phyloP scores from a whole-genome alignment of 129 eudicot species.

The Mikania micrantha region DNA sequence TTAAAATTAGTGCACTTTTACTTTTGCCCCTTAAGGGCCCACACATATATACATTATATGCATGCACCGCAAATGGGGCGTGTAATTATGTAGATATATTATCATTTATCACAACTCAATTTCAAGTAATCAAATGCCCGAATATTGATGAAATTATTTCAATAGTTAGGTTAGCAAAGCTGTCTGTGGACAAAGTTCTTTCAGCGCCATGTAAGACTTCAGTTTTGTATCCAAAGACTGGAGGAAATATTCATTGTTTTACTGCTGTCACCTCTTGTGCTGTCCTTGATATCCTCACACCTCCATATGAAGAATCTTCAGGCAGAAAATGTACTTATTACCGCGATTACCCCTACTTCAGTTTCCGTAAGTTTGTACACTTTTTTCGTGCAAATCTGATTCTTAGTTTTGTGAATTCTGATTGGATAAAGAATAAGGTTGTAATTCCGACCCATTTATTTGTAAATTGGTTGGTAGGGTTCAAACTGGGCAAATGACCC shows the following conservation, averaged over 20 bases:
- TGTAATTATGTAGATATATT: not conserved
- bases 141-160: conserved; percentile 16
- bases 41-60: too few species aligned
- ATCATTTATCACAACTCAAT: not conserved
- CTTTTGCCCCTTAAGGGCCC: too few species aligned
- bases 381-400: not conserved
- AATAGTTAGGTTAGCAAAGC: conserved; percentile 84
- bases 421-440: not conserved
- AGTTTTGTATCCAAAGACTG: conserved; percentile 66
- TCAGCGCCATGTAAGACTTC: conserved; percentile 80
- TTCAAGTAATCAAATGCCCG: not conserved
- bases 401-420: conserved; percentile 5
- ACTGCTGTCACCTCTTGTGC: conserved; percentile 94
- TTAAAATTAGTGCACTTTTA: too few species aligned
- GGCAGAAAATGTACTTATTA: conserved; percentile 89
- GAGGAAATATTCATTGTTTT: conserved; percentile 91
- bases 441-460: not conserved
- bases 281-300: conserved; percentile 85
- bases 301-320: conserved; percentile 74
- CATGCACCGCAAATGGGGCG: too few species aligned
- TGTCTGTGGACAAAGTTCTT: conserved; percentile 70
- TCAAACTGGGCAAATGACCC: not conserved
- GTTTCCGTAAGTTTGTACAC: conserved; percentile 46
- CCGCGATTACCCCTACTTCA: conserved; percentile 78
- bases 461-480: not conserved